Evolutionary conservation across 768 basidiomycete species (phyloP), one percentile per base, ranked within the genome.

Genomic region (Pholiota molesta): DNA sequence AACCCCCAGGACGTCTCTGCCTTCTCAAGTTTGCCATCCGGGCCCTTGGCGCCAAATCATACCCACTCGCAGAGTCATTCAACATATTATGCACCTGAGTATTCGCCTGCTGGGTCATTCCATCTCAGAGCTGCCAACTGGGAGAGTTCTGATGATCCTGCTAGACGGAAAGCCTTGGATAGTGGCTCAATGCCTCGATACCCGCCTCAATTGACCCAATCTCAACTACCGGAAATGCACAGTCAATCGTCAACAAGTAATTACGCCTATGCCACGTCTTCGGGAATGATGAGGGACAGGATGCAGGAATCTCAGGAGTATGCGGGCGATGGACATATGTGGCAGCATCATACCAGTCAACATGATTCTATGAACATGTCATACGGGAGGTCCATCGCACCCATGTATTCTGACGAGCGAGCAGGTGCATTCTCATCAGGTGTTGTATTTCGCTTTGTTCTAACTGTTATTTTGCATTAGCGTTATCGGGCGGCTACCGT

Each of bases 51-150:
- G 45, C 52, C 45, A 54, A 68, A 67, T 58, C 69, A 67, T 23
- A 61, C 17, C 44, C 70, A 69, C 26, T 62, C 72, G 19, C 74
- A 75, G 63, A 62, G 42, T 29, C 69, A 69, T 52, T 58, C 68
- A 26, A 31, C 55, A 51, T 62, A 59, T 2, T 76, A 75, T 61
- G 61, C 61, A 8, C 54, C 69, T 17, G 55, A 67, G 26, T 79
- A 72, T 63, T 56, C 49, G 5, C 60, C 75, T 35, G 65, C 59
- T 11, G 58, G 76, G 11, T 71, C 80, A 23, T 89, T 80, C 66
- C 79, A 83, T 68, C 81, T 89, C n/a, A 81, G 86, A 42, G 83
- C 86, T 11, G 88, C 88, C 5, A 85, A 74, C 67, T 89, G 88
- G 87, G 72, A 69, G 21, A 65, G 64, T 1, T 47, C 28, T 26